Percentiles rank a stretch among this genome's conserved stretches.
These are phyloP conservation scores for Lantana camara DNA, from an alignment of 257 asterid genomes.

Conservation along the genomic window DNA sequence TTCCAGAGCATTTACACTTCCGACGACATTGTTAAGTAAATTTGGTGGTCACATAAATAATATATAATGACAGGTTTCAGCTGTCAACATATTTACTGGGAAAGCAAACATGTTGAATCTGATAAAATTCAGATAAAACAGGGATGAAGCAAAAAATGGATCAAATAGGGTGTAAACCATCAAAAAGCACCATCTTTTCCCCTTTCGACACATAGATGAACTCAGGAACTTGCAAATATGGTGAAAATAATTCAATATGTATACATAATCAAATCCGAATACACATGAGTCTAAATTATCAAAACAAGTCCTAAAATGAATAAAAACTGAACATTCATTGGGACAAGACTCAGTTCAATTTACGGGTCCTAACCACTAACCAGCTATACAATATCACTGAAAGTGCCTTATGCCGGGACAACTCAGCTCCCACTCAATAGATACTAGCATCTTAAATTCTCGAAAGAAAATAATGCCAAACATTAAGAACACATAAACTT, in stretches of 20 bases:
- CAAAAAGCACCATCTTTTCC: not conserved
- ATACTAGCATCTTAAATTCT: constrained; percentile 13
- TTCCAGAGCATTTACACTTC: constrained; percentile 9
- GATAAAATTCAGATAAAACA: constrained; percentile 2
- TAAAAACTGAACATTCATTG: no score
- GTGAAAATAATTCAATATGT: not conserved
- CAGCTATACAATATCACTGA: not conserved
- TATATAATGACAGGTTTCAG: not conserved
- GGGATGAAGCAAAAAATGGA: not conserved
- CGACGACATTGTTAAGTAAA: not conserved
- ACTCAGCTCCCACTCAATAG: not conserved
- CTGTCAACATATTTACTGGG: not conserved
- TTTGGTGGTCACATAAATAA: not conserved
- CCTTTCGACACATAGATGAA: not conserved
- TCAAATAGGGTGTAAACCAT: not conserved
- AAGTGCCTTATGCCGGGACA: constrained; percentile 15
- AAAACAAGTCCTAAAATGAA: no score
- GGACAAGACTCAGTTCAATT: no score
- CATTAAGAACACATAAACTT: constrained; percentile 3
- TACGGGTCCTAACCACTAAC: no score
- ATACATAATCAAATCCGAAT: no score
- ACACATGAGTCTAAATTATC: no score
- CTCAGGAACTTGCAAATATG: not conserved
- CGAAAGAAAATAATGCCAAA: constrained; percentile 11
- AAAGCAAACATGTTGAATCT: not conserved